Conservation (phyloP, 2,329 filamentous ascomycete genomes). For the Ceratocystiopsis minuta region DNA sequence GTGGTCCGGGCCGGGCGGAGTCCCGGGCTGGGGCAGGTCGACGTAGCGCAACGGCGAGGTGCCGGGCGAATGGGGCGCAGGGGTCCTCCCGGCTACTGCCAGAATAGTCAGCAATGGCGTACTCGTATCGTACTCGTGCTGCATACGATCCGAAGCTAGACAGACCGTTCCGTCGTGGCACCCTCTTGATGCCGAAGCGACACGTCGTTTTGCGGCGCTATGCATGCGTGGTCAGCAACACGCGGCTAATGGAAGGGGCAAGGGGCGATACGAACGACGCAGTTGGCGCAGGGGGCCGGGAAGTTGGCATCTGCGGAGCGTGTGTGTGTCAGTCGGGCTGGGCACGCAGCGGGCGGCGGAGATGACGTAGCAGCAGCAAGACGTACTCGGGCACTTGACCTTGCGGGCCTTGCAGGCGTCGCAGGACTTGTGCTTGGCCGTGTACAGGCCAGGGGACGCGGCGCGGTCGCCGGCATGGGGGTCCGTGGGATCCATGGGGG, state of each 20-base stretch:
- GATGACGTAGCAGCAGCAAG: background rate
- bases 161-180: slow-evolving; percentile 6
- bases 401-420: slow-evolving; percentile 23
- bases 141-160: no score
- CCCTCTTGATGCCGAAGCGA: slow-evolving; percentile 6
- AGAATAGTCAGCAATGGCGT: no score
- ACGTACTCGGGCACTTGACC: slow-evolving; percentile 21
- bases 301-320: slow-evolving; percentile 7
- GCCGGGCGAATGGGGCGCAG: background rate
- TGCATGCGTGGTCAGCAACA: slow-evolving; percentile 1
- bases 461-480: background rate
- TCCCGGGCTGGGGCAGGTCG: slow-evolving; percentile 1
- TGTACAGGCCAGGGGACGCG: background rate
- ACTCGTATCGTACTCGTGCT: no score
- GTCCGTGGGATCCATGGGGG: background rate
- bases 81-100: background rate
- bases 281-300: slow-evolving; percentile 5
- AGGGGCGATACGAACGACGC: slow-evolving; percentile 1
- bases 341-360: background rate
- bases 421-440: slow-evolving; percentile 15
- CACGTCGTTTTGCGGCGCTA: slow-evolving; percentile 6
- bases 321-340: background rate
- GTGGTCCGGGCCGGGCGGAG: background rate
- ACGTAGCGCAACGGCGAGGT: slow-evolving; percentile 1
- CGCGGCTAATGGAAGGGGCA: background rate